phyloP scores from a whole-genome alignment of 495 filamentous ascomycete genomes.

The Pyrenopolyporus hunteri region DNA sequence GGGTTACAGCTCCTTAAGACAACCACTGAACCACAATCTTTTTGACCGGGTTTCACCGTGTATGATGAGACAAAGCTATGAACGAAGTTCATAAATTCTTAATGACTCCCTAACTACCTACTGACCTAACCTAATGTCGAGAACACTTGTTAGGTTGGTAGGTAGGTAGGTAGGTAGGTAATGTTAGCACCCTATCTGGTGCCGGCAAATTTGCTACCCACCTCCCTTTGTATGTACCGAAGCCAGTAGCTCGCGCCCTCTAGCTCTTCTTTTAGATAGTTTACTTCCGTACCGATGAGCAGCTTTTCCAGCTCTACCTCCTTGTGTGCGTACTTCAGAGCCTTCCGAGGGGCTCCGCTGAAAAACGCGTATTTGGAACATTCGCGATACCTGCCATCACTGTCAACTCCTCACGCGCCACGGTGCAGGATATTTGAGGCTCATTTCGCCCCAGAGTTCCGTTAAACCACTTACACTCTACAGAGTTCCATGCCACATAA shows the following conservation, averaged over 20 bases:
- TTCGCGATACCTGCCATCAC: slow-evolving; percentile 21
- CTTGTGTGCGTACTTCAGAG: slow-evolving; percentile 7
- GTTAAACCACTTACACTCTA: slow-evolving; percentile 11
- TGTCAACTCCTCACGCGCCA: neutral
- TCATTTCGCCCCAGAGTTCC: neutral
- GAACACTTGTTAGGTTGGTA: too few species aligned
- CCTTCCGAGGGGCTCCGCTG: neutral
- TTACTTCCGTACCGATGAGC: slow-evolving; percentile 22
- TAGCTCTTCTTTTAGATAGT: slow-evolving; percentile 7
- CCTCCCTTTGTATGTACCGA: neutral
- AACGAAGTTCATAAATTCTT: too few species aligned
- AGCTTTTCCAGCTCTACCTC: slow-evolving; percentile 13
- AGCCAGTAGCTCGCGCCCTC: slow-evolving; percentile 21
- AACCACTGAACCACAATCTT: too few species aligned
- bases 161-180: too few species aligned
- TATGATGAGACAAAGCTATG: too few species aligned
- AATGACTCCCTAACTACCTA: too few species aligned
- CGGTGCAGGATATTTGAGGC: neutral
- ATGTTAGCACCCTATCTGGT: too few species aligned
- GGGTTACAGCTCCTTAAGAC: too few species aligned
- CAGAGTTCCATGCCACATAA: slow-evolving; percentile 23
- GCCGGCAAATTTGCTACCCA: neutral
- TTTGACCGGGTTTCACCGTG: too few species aligned
- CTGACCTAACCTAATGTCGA: too few species aligned
- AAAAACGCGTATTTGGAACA: slow-evolving; percentile 26